Base-by-base conservation (phyloP, 768 basidiomycete genomes). In the Vishniacozyma victoriae region DNA sequence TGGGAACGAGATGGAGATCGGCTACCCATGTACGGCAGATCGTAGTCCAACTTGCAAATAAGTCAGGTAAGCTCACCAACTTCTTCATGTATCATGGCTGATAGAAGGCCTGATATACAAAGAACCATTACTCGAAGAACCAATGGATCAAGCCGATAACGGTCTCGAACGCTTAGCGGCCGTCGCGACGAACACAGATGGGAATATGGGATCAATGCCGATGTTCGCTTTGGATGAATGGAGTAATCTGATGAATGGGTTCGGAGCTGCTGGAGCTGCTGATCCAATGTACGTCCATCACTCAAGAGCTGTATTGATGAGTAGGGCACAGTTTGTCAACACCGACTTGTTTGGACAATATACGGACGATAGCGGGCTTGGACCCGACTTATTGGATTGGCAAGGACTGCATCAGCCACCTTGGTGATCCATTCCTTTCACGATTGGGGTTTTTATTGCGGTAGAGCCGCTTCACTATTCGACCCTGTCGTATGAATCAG, bases 1-100 rank as follows among this genome's bases (percentile, higher is more conserved):
- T 56, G 3, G 39, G 54, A 1, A 50, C 54, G 15, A 14, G 54
- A n/a, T 56, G 54, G 54, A 43, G 44, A 41, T 39, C 50, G 25
- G 47, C 54, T 3, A 45, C 47, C 1, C 24, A 24, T 7, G 15
- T 51, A 19, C 49, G 37, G 19, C 20, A 23, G 31, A 41, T 50
- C 12, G 35, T 50, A 12, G 24, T 42, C 9, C 44, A 55, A 40
- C 43, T 53, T 26, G 53, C 48, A 3, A 33, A 52, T 15, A 36
- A 33, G 16, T 49, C 46, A 22, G 55, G 52, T 49, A 16, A 26
- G 45, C 35, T 20, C 47, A 44, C 16, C 33, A 43, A 13, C 23
- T 26, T 31, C 6, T 18, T 44, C 13, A n/a, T n/a, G 18, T 35
- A 31, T 13, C 16, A 31, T n/a, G 19, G 43, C 25, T 24, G 26